Base-by-base conservation (phyloP, 257 asterid genomes). In the Solanum chiquidenum region DNA sequence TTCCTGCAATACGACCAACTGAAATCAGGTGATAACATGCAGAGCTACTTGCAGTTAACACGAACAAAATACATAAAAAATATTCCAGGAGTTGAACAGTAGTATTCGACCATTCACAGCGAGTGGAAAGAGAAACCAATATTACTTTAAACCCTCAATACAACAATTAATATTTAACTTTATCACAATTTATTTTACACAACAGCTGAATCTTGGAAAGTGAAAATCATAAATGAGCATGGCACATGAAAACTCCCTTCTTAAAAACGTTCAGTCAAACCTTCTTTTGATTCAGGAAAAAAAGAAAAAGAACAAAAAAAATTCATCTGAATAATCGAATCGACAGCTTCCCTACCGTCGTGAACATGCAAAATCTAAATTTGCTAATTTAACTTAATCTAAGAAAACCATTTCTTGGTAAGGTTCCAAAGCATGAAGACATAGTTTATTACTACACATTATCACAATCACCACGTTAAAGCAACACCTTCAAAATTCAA, bases 1-100 rank as follows among this genome's bases (percentile, higher is more conserved):
- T 90, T 91, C 93, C 99, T 94, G 89, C 89, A 86, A 90, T 86
- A 80, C 71, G 79, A 88, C 85, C 87, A 91, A 89, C 90, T 76
- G 44, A 75, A 86, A 72, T 77, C 25, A 83, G 37, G 44, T 25
- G 76, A 89, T 84, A 85, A 89, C 64, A 35, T 46, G n/a, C 38
- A 72, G 77, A 66, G 12, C 52, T 66, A 42, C 75, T 87, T 55
- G 16, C 75, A 87, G 37, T 60, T 77, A 66, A 73, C 60, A 42
- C 21, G 58, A 86, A 38, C 42, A 44, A 83, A 44, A 9, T 79
- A 84, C 20, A 88, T 87, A 73, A 60, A 27, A 60, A 3, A 84
- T 21, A 84, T 23, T 33, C n/a, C 68, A 9, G 71, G 33, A 62
- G 84, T 72, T 33, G 58, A 46, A 27, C 69, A 80, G 33, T 73